phyloP scores from a whole-genome alignment of 768 basidiomycete genomes.

The Coprinopsis sp. region DNA sequence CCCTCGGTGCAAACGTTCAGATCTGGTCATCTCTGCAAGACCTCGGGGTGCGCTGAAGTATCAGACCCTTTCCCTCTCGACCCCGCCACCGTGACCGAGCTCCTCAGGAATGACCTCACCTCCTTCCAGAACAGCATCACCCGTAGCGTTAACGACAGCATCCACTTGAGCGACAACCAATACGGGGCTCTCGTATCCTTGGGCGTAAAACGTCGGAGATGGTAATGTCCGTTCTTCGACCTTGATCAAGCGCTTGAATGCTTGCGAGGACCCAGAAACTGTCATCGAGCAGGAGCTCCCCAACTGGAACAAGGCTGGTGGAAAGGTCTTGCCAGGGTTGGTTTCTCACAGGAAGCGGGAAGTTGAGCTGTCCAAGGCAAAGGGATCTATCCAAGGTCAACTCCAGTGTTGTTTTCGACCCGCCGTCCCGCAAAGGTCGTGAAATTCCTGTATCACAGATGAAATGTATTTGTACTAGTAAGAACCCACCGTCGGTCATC shows the following conservation, averaged over 20 bases:
- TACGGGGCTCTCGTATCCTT: conserved; percentile 27
- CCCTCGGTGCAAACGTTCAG: no score
- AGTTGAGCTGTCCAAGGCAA: no score
- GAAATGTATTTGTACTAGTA: no score
- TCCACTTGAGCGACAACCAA: conserved; percentile 28
- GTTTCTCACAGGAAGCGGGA: conserved; percentile 24
- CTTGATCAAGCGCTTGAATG: conserved; percentile 25
- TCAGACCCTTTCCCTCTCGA: conserved; percentile 31
- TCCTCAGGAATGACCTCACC: conserved; percentile 24
- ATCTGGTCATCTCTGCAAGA: conserved; percentile 30
- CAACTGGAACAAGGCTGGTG: conserved; percentile 26
- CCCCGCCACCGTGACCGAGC: conserved; percentile 22
- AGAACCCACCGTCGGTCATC: no score
- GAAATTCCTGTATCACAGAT: no score
- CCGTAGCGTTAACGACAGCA: conserved; percentile 16
- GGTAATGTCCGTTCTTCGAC: conserved; percentile 22
- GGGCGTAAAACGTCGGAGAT: conserved; percentile 29
- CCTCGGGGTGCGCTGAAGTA: conserved; percentile 27
- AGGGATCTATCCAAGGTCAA: conserved; percentile 26
- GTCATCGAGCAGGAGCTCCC: conserved; percentile 29
- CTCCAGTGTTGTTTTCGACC: conserved; percentile 23
- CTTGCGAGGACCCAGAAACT: conserved; percentile 25
- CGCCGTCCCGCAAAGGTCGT: conserved; percentile 14
- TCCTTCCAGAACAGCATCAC: conserved; percentile 21
- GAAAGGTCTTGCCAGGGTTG: conserved; percentile 23